Evolutionary conservation across 768 basidiomycete genomes (phyloP), one percentile per base, ranked within the genome.

Genomic region (Neoboletus subvelutipes): DNA sequence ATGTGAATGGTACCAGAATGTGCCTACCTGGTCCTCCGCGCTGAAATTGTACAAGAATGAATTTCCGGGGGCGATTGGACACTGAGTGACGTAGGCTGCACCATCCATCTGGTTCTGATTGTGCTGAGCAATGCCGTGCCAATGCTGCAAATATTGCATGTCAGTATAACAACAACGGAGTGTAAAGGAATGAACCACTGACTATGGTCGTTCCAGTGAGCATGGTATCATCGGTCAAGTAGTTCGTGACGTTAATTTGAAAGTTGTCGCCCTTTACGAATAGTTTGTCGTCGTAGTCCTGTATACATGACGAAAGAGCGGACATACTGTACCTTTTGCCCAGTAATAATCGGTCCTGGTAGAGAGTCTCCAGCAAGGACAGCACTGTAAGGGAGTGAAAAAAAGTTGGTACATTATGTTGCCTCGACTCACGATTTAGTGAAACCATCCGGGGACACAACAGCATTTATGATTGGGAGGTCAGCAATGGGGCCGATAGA

Each of bases 291-390:
- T 39, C 18, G 7, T 24, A 6, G 45, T 10, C 13, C 29, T 29
- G 24, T 10, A 45, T 37, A 6, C 34, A 10, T 7, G 56, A 15
- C 15, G 54, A 24, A 24, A 43, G 9, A 12, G 11, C 10, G n/a
- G 31, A 28, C 58, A 10, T 39, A 67, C 72, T 54, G n/a, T n/a
- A n/a, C n/a, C n/a, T 76, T 78, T 49, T 69, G 69, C 42, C 71
- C 77, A 20, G 71, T 64, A 40, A 79, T 75, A 11, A 75, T 62
- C 1, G 73, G 72, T 2, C 76, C 78, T 13, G 76, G 77, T 42
- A 76, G 75, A 12, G 64, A 43, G 4, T 75, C 73, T 52, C 74
- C 77, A 18, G 73, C 73, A 29, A 77, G 64, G 5, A 76, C 70
- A 7, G 70, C 74, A 13, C 66, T 61, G 13, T 48, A 71, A 68